phyloP scores from a whole-genome alignment of 2,329 filamentous ascomycete species.

The Aspergillus vadensis region DNA sequence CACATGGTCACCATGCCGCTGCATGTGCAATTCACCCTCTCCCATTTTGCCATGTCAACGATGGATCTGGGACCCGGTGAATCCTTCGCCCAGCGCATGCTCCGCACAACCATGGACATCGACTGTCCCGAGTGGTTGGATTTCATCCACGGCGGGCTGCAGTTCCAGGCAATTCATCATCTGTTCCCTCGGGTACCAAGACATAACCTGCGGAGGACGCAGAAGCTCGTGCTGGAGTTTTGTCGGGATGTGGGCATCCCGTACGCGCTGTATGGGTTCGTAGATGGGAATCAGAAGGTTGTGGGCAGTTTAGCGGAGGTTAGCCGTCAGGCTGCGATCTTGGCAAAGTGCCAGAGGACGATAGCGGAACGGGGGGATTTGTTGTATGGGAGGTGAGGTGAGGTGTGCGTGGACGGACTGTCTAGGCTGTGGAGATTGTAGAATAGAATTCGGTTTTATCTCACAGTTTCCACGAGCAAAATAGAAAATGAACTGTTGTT shows the following conservation, averaged over 20 bases:
- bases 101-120: conserved; percentile 89
- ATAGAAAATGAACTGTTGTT: background rate
- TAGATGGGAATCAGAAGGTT: conserved; percentile 74
- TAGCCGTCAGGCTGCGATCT: conserved; percentile 70
- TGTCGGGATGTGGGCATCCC: conserved; percentile 78
- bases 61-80: conserved; percentile 77
- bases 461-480: too few species aligned
- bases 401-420: background rate
- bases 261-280: conserved; percentile 81
- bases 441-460: background rate
- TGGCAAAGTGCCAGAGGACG: conserved; percentile 67
- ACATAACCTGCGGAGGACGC: conserved; percentile 74
- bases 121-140: conserved; percentile 84
- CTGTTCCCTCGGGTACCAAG: conserved; percentile 78
- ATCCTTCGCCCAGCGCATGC: conserved; percentile 84
- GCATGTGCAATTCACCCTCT: conserved; percentile 87
- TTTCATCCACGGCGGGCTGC: conserved; percentile 81
- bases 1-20: conserved; percentile 77
- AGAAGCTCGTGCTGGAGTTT: conserved; percentile 75
- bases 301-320: conserved; percentile 73
- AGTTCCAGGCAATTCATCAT: conserved; percentile 87
- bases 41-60: conserved; percentile 89
- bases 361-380: conserved; percentile 17
- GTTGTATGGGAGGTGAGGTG: background rate
- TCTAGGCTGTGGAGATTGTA: background rate